Percentiles rank a stretch among this genome's conserved stretches.
Conservation (phyloP, 2,329 filamentous ascomycete species). For the Fusarium humuli region DNA sequence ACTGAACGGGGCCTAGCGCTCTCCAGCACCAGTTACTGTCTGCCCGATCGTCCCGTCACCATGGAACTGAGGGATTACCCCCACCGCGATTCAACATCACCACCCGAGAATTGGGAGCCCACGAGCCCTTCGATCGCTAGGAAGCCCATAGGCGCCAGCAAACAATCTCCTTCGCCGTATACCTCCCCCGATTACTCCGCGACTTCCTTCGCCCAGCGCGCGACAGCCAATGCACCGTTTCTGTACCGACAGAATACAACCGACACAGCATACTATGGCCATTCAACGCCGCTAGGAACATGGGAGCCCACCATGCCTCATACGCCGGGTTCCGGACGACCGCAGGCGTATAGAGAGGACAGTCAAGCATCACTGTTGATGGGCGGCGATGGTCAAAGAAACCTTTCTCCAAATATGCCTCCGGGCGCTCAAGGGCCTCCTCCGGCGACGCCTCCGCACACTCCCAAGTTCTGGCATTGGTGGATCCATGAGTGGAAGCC, state of each 20-base stretch:
- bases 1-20: slow-evolving; percentile 34
- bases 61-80: slow-evolving; percentile 40
- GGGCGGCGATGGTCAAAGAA: background rate
- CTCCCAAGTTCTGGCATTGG: slow-evolving; percentile 16
- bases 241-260: slow-evolving; percentile 26
- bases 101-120: slow-evolving; percentile 30
- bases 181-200: slow-evolving; percentile 23
- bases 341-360: slow-evolving; percentile 31
- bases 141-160: slow-evolving; percentile 21
- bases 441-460: background rate
- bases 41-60: background rate
- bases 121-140: slow-evolving; percentile 35
- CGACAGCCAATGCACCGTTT: slow-evolving; percentile 8
- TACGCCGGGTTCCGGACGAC: slow-evolving; percentile 12
- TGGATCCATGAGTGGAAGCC: slow-evolving; percentile 39
- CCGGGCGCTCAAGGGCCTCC: background rate
- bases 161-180: slow-evolving; percentile 14
- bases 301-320: slow-evolving; percentile 27
- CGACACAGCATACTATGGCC: slow-evolving; percentile 33
- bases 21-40: background rate
- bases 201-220: slow-evolving; percentile 27
- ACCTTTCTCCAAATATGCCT: slow-evolving; percentile 14
- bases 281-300: slow-evolving; percentile 34
- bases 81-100: slow-evolving; percentile 19
- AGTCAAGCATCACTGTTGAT: slow-evolving; percentile 36